Evolutionary conservation across 108 stramenopile genomes (phyloP), one percentile per base, ranked within the genome.

Genomic region (Nitzschia sp.): DNA sequence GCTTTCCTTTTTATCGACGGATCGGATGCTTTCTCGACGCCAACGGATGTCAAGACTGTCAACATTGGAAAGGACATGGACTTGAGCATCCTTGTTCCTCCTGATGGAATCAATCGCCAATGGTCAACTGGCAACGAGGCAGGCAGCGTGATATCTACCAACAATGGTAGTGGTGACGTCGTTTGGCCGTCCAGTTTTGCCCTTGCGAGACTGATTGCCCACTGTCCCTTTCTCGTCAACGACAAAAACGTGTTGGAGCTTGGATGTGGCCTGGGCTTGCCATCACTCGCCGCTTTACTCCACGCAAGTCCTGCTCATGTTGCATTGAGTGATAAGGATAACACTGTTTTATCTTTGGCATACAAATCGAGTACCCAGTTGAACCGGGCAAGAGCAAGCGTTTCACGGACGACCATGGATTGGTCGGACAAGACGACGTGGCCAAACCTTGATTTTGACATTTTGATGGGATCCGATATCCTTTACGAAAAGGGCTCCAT

Each of bases 361-460:
- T 72, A 72, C 51, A 34, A 49, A 23, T 56, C 72, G 6, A 56
- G 72, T 45, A 59, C 59, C 46, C 62, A 61, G 32, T 38, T 72
- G 34, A 64, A 65, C 17, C 72, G 72, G 15, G 34, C 72, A 2
- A 64, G 31, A 30, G 36, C 54, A 1, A 72, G 72, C 54, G 72
- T 72, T 6, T 72, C 72, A 0, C 25, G 72, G 48, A 64, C 49
- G 17, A 24, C 21, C 38, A 72, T 72, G 72, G 72, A 72, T 56
- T 72, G 72, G 72, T 30, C 25, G 5, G 53, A 64, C 11, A 33
- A 33, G 23, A 45, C 59, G 2, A 72, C 72, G 1, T 72, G 72
- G 72, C 72, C 72, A 30, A 54, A 55, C 18, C 72, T 64, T 45
- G 60, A 72, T 5, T 72, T 64, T 48, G 63, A 72, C 26, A 35